Base-by-base conservation (phyloP, 2,329 filamentous ascomycete genomes). In the Xylariaceae sp. region DNA sequence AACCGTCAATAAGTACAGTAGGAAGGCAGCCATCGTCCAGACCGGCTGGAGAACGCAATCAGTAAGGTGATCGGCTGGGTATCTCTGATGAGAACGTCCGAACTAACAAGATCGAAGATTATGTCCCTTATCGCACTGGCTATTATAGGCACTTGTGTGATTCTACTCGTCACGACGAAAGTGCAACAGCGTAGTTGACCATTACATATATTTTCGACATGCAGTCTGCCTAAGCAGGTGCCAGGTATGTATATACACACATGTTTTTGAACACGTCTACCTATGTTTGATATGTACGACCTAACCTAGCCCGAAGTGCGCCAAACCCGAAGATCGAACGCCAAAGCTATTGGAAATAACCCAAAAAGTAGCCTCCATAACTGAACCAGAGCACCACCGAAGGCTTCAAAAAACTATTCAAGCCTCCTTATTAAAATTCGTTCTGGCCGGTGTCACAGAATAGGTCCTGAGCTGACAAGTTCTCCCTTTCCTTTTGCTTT, bases 41-140 rank as follows among this genome's bases (percentile, higher is more conserved):
- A 89, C 87, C 26, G 95, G 95, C 1, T 95, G 90, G 89, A 93
- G 91, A 74, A 98, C 95, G 40, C 93, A 98, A 71, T 73, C 88
- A 42, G 89, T 96, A 68, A n/a, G 61, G 79, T 71, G n/a, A 7
- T 16, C 23, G 23, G 23, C 23, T 26, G 9, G 23, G 9, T 9
- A 4, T 26, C 4, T 26, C 23, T 26, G 4, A 23, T 21, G 12
- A 29, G 43, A 37, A 18, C 6, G 44, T 41, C 23, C 14, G 29
- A 10, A n/a, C 46, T 60, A 53, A 52, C 50, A 52, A 16, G 9
- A 10, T 20, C 7, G 32, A 60, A 46, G 86, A 76, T 88, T 20
- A 82, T 90, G 66, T 83, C 79, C 2, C 73, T 84, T 3, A 80
- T 90, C 23, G 83, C 87, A 2, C 67, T 81, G 7, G 79, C 79